phyloP scores from a whole-genome alignment of 345 rosid genomes.

The Toxicodendron radicans region DNA sequence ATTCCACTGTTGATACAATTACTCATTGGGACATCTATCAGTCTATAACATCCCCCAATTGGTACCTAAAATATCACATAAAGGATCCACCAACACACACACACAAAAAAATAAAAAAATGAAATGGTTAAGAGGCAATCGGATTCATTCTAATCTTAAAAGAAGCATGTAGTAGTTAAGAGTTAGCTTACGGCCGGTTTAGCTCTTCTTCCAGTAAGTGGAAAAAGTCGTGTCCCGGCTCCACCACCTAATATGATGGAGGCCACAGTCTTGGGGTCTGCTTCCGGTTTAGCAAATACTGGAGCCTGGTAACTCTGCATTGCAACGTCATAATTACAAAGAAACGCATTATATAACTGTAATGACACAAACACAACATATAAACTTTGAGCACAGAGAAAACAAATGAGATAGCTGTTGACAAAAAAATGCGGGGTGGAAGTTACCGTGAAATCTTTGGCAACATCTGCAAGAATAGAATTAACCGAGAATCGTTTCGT shows the following conservation, averaged over 20 bases:
- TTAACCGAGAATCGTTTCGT: constrained; percentile 27
- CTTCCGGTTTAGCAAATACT: constrained; percentile 39
- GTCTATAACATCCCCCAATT: constrained; percentile 78
- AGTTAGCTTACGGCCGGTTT: constrained; percentile 74
- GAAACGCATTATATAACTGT: neutral
- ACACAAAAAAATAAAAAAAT: too few species aligned
- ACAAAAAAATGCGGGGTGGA: neutral
- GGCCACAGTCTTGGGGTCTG: constrained; percentile 73
- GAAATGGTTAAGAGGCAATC: neutral
- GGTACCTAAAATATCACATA: constrained; percentile 56
- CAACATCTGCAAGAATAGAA: constrained; percentile 55
- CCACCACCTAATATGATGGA: constrained; percentile 90
- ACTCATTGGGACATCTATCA: constrained; percentile 88
- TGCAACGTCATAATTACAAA: constrained; percentile 13
- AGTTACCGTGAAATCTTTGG: constrained; percentile 53
- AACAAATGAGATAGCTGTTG: neutral
- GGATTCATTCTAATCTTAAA: neutral
- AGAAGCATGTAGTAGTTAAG: neutral
- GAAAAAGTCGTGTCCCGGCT: constrained; percentile 79
- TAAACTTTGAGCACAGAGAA: neutral
- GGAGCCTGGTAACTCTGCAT: constrained; percentile 45
- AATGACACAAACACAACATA: neutral
- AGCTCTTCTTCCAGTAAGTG: constrained; percentile 69
- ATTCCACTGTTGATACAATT: constrained; percentile 88
- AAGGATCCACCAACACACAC: constrained; percentile 2